Evolutionary conservation across 192 early-diverging fungal species (phyloP).

Genomic region (Coemansia sp.): DNA sequence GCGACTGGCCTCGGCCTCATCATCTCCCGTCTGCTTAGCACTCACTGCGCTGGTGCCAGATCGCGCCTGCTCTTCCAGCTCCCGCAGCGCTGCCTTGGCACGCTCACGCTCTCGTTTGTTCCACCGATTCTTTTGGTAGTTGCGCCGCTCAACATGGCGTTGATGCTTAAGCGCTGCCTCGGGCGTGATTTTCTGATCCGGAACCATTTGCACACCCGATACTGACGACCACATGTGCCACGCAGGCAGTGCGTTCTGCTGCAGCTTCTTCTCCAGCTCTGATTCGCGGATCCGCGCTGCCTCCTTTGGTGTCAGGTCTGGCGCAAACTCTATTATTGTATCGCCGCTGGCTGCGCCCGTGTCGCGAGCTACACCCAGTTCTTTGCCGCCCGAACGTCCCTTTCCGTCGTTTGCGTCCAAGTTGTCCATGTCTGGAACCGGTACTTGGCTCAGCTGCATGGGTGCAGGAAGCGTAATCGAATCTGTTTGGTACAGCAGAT

Average conservation of each 20-base stretch:
- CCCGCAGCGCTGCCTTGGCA: conserved; percentile 15
- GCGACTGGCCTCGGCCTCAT: conserved; percentile 35
- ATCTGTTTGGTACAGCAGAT: conserved; percentile 71
- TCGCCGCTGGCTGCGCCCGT: conserved; percentile 64
- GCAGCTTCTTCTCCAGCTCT: conserved; percentile 66
- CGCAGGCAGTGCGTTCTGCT: conserved; percentile 74
- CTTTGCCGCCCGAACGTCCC: conserved; percentile 55
- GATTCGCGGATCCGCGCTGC: conserved; percentile 62
- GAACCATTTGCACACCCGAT: conserved; percentile 58
- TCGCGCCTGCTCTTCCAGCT: conserved; percentile 26
- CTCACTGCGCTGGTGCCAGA: conserved; percentile 9
- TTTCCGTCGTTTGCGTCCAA: conserved; percentile 43
- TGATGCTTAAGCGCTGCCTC: conserved; percentile 32
- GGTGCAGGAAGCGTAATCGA: conserved; percentile 64
- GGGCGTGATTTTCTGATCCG: conserved; percentile 34
- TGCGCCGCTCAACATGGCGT: conserved; percentile 32
- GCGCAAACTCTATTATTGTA: conserved; percentile 71
- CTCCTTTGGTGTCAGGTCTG: conserved; percentile 64
- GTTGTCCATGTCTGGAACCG: conserved; percentile 39
- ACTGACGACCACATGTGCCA: conserved; percentile 80
- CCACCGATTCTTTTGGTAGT: conserved; percentile 26
- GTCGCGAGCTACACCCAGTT: conserved; percentile 65
- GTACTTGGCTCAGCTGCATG: conserved; percentile 49
- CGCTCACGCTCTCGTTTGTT: conserved; percentile 37
- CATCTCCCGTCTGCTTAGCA: conserved; percentile 20